A percentile compares a stretch with the other conserved stretches of the same genome.
Evolutionary conservation across 2,329 filamentous ascomycete genomes (phyloP).

Genomic region (Penicillium sp.): DNA sequence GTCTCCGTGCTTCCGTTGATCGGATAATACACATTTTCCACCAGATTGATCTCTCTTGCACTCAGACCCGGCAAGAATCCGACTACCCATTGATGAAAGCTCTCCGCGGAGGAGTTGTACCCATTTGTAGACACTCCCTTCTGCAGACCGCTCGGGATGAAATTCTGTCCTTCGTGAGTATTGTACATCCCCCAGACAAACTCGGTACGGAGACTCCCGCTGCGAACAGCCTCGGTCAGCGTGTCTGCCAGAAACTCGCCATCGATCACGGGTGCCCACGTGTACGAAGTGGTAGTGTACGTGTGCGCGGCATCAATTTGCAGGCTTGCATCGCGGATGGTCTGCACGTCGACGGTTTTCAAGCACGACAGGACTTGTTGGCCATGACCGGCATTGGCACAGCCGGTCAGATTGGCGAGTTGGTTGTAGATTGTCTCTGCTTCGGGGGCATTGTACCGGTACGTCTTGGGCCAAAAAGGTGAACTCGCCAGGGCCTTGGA

Average conservation of each 20-base stretch:
- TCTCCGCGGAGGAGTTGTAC: slow-evolving; percentile 47
- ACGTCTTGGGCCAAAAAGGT: slow-evolving; percentile 57
- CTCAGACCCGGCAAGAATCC: slow-evolving; percentile 50
- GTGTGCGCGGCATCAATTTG: slow-evolving; percentile 45
- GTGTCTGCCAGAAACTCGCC: slow-evolving; percentile 46
- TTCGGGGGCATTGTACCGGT: slow-evolving; percentile 46
- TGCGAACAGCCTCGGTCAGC: slow-evolving; percentile 42
- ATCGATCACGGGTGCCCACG: slow-evolving; percentile 58
- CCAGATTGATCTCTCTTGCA: slow-evolving; percentile 31
- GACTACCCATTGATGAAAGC: slow-evolving; percentile 49
- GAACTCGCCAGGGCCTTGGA: slow-evolving; percentile 47
- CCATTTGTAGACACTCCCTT: slow-evolving; percentile 29
- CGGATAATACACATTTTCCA: slow-evolving; percentile 46
- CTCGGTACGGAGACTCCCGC: slow-evolving; percentile 41
- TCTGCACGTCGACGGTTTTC: slow-evolving; percentile 50
- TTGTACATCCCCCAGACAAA: slow-evolving; percentile 55
- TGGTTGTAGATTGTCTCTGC: slow-evolving; percentile 48
- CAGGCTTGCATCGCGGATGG: slow-evolving; percentile 48
- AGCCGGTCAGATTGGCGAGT: slow-evolving; percentile 46
- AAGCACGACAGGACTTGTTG: slow-evolving; percentile 49
- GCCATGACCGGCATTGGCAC: slow-evolving; percentile 27
- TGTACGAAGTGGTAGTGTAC: slow-evolving; percentile 53
- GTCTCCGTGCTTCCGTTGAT: slow-evolving; percentile 44
- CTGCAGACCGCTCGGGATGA: slow-evolving; percentile 49
- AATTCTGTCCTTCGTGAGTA: slow-evolving; percentile 58